Evolutionary conservation across 2,329 filamentous ascomycete genomes (phyloP).

Genomic region (Talaromyces sp.): DNA sequence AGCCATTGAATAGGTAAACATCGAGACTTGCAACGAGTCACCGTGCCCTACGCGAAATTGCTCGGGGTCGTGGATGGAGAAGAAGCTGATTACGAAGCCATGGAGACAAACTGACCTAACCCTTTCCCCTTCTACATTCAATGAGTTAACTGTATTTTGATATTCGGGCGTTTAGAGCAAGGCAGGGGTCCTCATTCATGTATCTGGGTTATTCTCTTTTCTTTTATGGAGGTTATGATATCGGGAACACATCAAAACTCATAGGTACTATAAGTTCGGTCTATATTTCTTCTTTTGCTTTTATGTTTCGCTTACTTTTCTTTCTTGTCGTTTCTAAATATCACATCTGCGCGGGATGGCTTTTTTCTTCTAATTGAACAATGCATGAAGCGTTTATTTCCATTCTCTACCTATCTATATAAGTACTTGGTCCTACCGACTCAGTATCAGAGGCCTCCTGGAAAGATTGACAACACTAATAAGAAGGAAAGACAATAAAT

Average conservation of each 20-base stretch:
- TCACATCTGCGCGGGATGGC: not conserved
- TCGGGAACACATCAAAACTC: not conserved
- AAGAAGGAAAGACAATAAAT: not conserved
- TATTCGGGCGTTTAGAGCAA: constrained; percentile 6
- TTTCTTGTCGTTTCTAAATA: not conserved
- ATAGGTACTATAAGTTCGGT: not conserved
- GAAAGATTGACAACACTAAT: constrained; percentile 10
- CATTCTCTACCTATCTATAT: not conserved
- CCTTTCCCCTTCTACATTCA: not conserved
- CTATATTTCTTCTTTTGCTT: not conserved
- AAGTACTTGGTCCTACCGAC: not conserved
- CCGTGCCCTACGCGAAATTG: constrained; percentile 90
- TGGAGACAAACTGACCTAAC: constrained; percentile 23
- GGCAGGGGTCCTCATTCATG: not conserved
- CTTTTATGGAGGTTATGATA: not conserved
- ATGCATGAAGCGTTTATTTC: constrained; percentile 1
- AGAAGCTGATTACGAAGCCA: constrained; percentile 34
- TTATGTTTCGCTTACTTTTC: not conserved
- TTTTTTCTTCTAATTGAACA: not conserved
- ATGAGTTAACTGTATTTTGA: constrained; percentile 1
- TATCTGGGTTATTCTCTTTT: not conserved
- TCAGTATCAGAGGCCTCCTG: not conserved
- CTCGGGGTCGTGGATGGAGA: constrained; percentile 56
- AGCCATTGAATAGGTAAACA: constrained; percentile 71
- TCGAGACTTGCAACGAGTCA: constrained; percentile 87